Percentiles rank a stretch among this genome's conserved stretches.
These are phyloP conservation scores for Umbilicus rupestris DNA, from an alignment of 164 flowering plant species.

Conservation along the genomic window DNA sequence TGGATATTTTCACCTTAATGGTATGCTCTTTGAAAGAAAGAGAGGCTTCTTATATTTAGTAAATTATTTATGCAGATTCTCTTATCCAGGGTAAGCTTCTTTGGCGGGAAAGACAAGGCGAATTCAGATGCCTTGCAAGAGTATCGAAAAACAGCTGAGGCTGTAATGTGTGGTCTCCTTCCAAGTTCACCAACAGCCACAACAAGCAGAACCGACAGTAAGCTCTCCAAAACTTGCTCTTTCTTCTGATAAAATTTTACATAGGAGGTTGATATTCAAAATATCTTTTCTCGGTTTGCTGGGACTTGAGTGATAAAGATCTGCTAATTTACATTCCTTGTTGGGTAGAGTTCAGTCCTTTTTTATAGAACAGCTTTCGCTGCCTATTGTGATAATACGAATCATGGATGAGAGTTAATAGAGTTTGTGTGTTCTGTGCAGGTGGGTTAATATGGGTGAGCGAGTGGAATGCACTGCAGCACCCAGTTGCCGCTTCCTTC, in stretches of 20 bases:
- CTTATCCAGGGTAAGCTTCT: slow-evolving; percentile 23
- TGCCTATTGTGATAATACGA: background rate
- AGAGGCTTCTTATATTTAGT: background rate
- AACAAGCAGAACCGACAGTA: slow-evolving; percentile 29
- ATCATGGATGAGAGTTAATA: background rate
- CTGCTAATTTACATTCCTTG: too few relatives aligned
- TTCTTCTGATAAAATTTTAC: background rate
- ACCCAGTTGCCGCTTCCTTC: slow-evolving; percentile 31
- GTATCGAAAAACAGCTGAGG: slow-evolving; percentile 34
- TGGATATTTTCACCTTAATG: background rate
- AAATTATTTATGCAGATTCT: slow-evolving; percentile 19
- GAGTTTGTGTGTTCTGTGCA: slow-evolving; percentile 10
- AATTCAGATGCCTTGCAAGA: slow-evolving; percentile 19
- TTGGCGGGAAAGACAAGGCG: slow-evolving; percentile 14
- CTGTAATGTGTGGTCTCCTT: slow-evolving; percentile 27
- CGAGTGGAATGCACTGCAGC: slow-evolving; percentile 25
- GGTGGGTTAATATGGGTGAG: slow-evolving; percentile 31
- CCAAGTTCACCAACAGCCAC: slow-evolving; percentile 39
- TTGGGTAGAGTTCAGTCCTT: too few relatives aligned
- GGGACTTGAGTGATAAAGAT: too few relatives aligned
- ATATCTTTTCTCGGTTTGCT: too few relatives aligned
- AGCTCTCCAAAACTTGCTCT: background rate
- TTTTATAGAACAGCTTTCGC: too few relatives aligned
- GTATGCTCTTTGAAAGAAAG: background rate
- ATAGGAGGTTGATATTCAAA: too few relatives aligned